These are phyloP conservation scores for Yamadazyma takamatsuzukensis DNA, from an alignment of 805 yeast genomes.

Conservation along the genomic window DNA sequence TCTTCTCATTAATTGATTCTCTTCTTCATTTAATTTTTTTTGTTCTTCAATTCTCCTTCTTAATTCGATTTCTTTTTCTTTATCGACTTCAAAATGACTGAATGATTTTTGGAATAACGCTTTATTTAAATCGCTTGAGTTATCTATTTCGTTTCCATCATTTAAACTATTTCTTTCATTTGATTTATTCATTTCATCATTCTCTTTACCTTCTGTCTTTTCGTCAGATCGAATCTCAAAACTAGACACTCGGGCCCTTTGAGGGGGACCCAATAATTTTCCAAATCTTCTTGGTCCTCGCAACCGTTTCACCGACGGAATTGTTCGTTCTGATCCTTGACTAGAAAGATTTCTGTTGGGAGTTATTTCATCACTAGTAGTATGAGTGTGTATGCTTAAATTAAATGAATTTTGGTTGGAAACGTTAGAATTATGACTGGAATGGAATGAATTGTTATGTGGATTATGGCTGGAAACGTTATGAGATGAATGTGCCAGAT, in stretches of 20 bases:
- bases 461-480: too few species aligned
- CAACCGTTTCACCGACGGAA: slow-evolving; percentile 22
- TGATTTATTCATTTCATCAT: neutral
- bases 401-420: slow-evolving; percentile 4
- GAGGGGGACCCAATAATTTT: slow-evolving; percentile 47
- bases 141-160: too few species aligned
- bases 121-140: too few species aligned
- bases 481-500: too few species aligned
- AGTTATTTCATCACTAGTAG: neutral
- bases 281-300: slow-evolving; percentile 37
- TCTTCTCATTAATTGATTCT: slow-evolving; percentile 6
- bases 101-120: too few species aligned
- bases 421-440: slow-evolving; percentile 7
- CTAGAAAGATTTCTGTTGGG: too few species aligned
- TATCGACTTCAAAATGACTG: too few species aligned
- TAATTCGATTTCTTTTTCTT: slow-evolving; percentile 20
- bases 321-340: slow-evolving; percentile 4
- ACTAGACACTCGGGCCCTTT: slow-evolving; percentile 27
- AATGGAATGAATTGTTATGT: slow-evolving; percentile 8
- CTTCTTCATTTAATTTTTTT: slow-evolving; percentile 16
- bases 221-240: too few species aligned
- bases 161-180: neutral
- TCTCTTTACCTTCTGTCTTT: too few species aligned
- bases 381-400: neutral
- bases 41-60: slow-evolving; percentile 25